Evolutionary conservation across 331 rosid species (phyloP).

Genomic region (Phaseolus coccineus): DNA sequence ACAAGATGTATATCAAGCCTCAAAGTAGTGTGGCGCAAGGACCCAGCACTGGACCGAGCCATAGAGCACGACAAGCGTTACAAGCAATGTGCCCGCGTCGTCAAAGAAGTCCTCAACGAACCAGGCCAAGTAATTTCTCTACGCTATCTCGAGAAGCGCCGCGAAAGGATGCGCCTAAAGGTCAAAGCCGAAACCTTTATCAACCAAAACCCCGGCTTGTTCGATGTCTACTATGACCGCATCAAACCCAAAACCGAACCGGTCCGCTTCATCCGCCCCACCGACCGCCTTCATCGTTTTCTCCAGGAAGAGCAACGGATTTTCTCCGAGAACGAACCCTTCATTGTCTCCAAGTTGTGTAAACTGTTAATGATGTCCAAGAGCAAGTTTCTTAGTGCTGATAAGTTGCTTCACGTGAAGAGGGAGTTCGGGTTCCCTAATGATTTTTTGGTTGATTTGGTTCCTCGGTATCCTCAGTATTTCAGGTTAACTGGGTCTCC

Average conservation of each 20-base stretch:
- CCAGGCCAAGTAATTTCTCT: conserved; percentile 81
- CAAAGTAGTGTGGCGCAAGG: conserved; percentile 86
- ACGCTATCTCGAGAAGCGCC: conserved; percentile 74
- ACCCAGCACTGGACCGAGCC: conserved; percentile 67
- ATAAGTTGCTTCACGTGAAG: conserved; percentile 78
- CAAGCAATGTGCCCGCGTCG: conserved; percentile 76
- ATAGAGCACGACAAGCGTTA: conserved; percentile 70
- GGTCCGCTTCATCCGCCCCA: conserved; percentile 58
- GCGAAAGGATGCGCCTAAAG: conserved; percentile 69
- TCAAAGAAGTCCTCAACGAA: conserved; percentile 78
- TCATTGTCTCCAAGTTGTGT: conserved; percentile 69
- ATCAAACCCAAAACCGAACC: conserved; percentile 76
- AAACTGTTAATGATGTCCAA: conserved; percentile 81
- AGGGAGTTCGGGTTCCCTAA: conserved; percentile 84
- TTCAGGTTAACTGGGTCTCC: conserved; percentile 70
- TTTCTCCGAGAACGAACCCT: conserved; percentile 54
- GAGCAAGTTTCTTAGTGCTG: conserved; percentile 68
- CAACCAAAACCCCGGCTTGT: conserved; percentile 63
- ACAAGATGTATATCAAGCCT: conserved; percentile 66
- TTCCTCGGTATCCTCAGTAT: conserved; percentile 70
- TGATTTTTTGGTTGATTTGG: conserved; percentile 79
- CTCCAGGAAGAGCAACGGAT: conserved; percentile 61
- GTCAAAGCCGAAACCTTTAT: conserved; percentile 54
- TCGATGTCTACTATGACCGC: conserved; percentile 62
- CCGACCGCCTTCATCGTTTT: conserved; percentile 53